These are phyloP conservation scores for Gamsiella multidivaricata DNA, from an alignment of 192 early-diverging fungal species.

Conservation along the genomic window DNA sequence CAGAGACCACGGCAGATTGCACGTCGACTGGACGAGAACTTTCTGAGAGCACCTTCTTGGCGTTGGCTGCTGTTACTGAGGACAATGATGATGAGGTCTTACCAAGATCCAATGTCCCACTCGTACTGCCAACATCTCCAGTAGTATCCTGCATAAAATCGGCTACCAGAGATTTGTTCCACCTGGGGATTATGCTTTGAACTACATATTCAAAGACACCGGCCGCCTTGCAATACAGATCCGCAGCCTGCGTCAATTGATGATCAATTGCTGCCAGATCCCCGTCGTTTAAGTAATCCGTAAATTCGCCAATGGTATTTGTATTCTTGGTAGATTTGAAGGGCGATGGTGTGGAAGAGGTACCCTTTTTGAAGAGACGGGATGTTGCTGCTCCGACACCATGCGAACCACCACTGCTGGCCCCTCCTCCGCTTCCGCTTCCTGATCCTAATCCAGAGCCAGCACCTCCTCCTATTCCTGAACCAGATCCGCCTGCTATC, in stretches of 20 bases:
- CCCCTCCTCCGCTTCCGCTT: neutral
- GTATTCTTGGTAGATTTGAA: constrained; percentile 10
- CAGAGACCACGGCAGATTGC: constrained; percentile 37
- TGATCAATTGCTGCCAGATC: constrained; percentile 43
- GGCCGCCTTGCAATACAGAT: constrained; percentile 62
- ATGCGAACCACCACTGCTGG: no score
- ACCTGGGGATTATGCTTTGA: constrained; percentile 58
- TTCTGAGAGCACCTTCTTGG: constrained; percentile 12
- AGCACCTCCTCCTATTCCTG: constrained; percentile 6
- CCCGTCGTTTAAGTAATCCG: constrained; percentile 46
- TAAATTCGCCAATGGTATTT: constrained; percentile 52
- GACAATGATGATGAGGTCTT: neutral
- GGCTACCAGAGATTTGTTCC: constrained; percentile 35
- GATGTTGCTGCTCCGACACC: constrained; percentile 8
- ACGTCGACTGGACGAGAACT: constrained; percentile 33
- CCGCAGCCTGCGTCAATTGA: constrained; percentile 55
- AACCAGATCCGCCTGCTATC: neutral
- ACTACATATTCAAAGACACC: constrained; percentile 65
- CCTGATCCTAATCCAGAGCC: neutral
- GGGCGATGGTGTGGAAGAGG: neutral
- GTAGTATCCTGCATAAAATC: constrained; percentile 37
- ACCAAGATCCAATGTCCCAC: neutral
- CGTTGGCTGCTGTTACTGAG: no score
- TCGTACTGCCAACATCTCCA: neutral
- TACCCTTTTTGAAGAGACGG: constrained; percentile 35